These are phyloP conservation scores for Candolleomyces aberdarensis DNA, from an alignment of 768 basidiomycete genomes.

Conservation along the genomic window DNA sequence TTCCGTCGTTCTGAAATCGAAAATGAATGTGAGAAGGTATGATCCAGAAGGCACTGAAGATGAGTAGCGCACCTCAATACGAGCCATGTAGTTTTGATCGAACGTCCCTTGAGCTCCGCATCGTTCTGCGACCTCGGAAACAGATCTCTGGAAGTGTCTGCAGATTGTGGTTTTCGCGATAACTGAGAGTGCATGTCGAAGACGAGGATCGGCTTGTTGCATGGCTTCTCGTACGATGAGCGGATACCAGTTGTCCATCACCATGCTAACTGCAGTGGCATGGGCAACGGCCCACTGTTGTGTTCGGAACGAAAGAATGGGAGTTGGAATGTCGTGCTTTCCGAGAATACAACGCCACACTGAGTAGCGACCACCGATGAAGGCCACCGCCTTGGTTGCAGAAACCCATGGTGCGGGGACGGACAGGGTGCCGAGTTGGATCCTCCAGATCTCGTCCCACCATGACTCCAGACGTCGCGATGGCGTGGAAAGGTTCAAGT, in stretches of 20 bases:
- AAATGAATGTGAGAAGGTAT: conserved; percentile 14
- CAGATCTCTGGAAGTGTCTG: conserved; percentile 50
- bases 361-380: conserved; percentile 56
- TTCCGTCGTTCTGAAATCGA: conserved; percentile 35
- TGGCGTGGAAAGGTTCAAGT: conserved; percentile 37
- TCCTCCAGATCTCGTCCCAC: conserved; percentile 56
- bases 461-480: conserved; percentile 43
- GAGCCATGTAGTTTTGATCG: conserved; percentile 58
- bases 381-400: conserved; percentile 50
- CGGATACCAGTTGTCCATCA: conserved; percentile 49
- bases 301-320: conserved; percentile 61
- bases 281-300: conserved; percentile 60
- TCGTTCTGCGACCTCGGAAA: conserved; percentile 55
- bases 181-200: conserved; percentile 55
- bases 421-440: conserved; percentile 51
- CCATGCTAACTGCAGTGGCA: conserved; percentile 48
- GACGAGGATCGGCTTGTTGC: conserved; percentile 39
- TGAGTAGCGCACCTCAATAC: conserved; percentile 40
- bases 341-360: conserved; percentile 51
- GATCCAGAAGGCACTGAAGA: not conserved
- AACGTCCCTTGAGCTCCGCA: conserved; percentile 68
- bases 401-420: conserved; percentile 49
- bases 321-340: conserved; percentile 36
- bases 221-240: conserved; percentile 32
- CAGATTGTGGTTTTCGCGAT: conserved; percentile 54